Percentiles rank a stretch among this genome's conserved stretches.
phyloP scores from a whole-genome alignment of 2,329 filamentous ascomycete species.

The Microdochium bolleyi region DNA sequence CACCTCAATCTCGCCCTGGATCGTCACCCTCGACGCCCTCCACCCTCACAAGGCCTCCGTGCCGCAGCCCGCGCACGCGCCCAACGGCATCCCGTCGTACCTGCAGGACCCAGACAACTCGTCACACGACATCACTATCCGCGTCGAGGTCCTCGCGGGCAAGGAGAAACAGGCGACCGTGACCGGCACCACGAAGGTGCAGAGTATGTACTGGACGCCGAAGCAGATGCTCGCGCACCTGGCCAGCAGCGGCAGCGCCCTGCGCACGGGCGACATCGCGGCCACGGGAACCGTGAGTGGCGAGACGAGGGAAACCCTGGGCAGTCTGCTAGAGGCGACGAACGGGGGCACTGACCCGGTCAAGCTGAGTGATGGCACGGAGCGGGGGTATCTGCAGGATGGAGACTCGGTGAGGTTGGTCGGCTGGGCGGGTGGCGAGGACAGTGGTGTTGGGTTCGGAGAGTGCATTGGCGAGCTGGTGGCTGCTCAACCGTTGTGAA shows the following conservation, averaged over 20 bases:
- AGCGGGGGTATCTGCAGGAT: conserved; percentile 27
- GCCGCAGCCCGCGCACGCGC: conserved; percentile 16
- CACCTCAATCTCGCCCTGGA: conserved; percentile 54
- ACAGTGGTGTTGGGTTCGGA: conserved; percentile 28
- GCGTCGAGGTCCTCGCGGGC: conserved; percentile 17
- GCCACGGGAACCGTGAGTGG: conserved; percentile 34
- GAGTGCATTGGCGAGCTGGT: conserved; percentile 15
- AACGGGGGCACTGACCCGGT: conserved; percentile 23
- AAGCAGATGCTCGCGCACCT: conserved; percentile 27
- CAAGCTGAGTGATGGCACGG: conserved; percentile 17
- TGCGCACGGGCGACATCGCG: conserved; percentile 30
- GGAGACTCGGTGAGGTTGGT: conserved; percentile 28
- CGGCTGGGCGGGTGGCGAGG: conserved; percentile 25
- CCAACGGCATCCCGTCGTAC: conserved; percentile 20
- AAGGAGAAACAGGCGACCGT: conserved; percentile 13
- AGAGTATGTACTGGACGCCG: conserved; percentile 28
- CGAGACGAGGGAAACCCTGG: conserved; percentile 19
- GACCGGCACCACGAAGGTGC: conserved; percentile 19
- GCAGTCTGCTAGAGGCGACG: conserved; percentile 31
- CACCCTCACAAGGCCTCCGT: conserved; percentile 40
- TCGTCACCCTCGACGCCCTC: conserved; percentile 53
- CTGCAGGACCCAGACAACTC: conserved; percentile 21
- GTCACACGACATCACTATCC: conserved; percentile 23
- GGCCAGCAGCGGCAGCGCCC: conserved; percentile 24
- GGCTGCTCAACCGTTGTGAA: background rate